Base-by-base conservation (phyloP, 2,329 filamentous ascomycete species). In the Talaromyces sp. region DNA sequence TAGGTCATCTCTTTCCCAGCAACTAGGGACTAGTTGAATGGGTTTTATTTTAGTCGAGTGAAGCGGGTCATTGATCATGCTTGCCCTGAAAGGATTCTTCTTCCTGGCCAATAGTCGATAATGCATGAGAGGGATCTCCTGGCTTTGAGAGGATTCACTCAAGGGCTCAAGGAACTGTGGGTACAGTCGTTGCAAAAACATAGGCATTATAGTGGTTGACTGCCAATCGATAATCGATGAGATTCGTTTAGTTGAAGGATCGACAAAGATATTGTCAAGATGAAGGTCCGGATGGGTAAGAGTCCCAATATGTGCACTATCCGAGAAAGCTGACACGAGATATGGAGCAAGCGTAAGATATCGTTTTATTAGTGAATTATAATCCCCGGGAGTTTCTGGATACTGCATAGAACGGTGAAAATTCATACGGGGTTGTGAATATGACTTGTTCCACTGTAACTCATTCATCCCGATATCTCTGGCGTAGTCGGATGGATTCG, bases 231-330 rank as follows among this genome's bases (percentile, higher is more conserved):
- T 68, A 24, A 66, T 50, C 22, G 50, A 63, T 33, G 41, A 43
- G 24, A 67, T 62, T 3, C 35, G 61, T 14, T 68, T 67, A 39
- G 69, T 67, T 14, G 67, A 59, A n/a, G 68, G 68, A 61, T 70
- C 65, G 39, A 68, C 66, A 41, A 70, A 71, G 62, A 71, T 58
- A 45, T 70, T 70, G 43, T 69, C 66, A 50, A 69, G 68, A 66
- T 70, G 70, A 60, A 72, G 67, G 64, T 72, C 70, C 13, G 67
- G 67, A 67, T 71, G 68, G 61, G 65, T 68, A 19, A 63, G 54
- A 63, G 64, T 68, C 22, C 22, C 22, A 22, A 22, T 22, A 65
- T 70, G 54, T 48, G 54, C 35, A 52, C 37, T 39, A 27, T 64
- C 48, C 27, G 7, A 19, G 11, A 8, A 19, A 47, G 22, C 6